Evolutionary conservation across 179 eudicot genomes (phyloP).

Genomic region (Spergularia azorica): DNA sequence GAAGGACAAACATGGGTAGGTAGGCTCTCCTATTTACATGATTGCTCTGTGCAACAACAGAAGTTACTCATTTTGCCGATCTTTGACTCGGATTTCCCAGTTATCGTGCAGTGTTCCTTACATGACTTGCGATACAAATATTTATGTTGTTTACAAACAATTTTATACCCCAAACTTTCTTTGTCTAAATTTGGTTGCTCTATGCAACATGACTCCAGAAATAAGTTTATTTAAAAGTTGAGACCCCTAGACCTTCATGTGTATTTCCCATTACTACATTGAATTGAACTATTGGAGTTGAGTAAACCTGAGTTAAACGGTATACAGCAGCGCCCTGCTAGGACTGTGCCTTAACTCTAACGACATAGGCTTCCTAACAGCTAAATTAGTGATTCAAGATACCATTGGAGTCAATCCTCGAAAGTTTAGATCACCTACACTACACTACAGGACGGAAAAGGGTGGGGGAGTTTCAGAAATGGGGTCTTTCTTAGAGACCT

Average conservation of each 20-base stretch:
- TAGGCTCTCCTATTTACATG: background rate
- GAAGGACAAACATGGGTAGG: conserved; percentile 26
- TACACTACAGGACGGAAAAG: background rate
- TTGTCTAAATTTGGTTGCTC: too few relatives aligned
- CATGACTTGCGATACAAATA: background rate
- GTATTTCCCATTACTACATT: too few relatives aligned
- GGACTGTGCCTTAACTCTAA: background rate
- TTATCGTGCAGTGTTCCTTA: conserved; percentile 11
- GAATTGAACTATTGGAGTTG: too few relatives aligned
- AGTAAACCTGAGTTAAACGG: too few relatives aligned
- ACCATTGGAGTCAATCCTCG: background rate
- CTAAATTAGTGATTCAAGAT: background rate
- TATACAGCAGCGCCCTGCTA: background rate
- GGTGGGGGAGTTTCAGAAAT: background rate
- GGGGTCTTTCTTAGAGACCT: background rate
- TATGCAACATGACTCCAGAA: too few relatives aligned
- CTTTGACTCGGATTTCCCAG: background rate
- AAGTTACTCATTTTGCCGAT: background rate
- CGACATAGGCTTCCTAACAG: background rate
- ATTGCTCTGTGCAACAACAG: background rate
- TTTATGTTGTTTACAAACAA: background rate
- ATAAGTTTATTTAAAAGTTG: too few relatives aligned
- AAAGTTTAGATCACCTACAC: conserved; percentile 3
- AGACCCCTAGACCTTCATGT: too few relatives aligned
- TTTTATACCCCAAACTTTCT: too few relatives aligned